These are phyloP conservation scores for Globisporangium rhizosaccharum DNA, from an alignment of 352 stramenopile species.

Conservation along the genomic window DNA sequence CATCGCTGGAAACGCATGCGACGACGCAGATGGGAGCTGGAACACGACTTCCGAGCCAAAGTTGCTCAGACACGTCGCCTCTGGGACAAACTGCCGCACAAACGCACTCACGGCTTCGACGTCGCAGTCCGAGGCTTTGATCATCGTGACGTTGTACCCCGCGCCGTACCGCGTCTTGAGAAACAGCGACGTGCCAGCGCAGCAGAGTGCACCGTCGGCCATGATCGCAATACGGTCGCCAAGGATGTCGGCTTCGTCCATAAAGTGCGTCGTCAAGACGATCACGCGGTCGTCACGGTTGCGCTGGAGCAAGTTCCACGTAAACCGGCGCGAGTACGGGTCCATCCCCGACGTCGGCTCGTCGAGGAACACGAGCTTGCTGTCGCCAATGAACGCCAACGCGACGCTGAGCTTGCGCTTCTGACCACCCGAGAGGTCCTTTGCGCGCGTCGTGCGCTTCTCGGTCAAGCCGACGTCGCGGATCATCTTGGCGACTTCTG, in stretches of 20 bases:
- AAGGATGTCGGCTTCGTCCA: conserved; percentile 91
- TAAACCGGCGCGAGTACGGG: conserved; percentile 89
- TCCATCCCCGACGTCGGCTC: conserved; percentile 96
- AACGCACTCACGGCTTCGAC: conserved; percentile 28
- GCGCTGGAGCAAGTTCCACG: conserved; percentile 83
- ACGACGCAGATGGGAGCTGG: conserved; percentile 87
- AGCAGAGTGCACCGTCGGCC: conserved; percentile 58
- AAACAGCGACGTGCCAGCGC: conserved; percentile 56
- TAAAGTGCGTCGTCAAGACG: conserved; percentile 90
- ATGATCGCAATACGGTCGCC: conserved; percentile 90
- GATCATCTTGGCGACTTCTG: conserved; percentile 38
- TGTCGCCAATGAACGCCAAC: conserved; percentile 93
- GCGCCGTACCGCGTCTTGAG: conserved; percentile 92
- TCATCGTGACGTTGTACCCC: conserved; percentile 84
- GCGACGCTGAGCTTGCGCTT: conserved; percentile 96
- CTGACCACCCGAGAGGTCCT: conserved; percentile 86
- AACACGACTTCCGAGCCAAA: conserved; percentile 93
- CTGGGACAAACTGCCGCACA: conserved; percentile 51
- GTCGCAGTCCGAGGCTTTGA: conserved; percentile 35
- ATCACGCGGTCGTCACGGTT: conserved; percentile 66
- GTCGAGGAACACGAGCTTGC: conserved; percentile 87
- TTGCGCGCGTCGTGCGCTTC: conserved; percentile 67
- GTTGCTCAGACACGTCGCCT: conserved; percentile 84
- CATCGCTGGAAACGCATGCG: conserved; percentile 87
- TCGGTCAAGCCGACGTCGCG: conserved; percentile 85